phyloP scores from a whole-genome alignment of 805 yeast species.

The Cyberlindnera veronae region DNA sequence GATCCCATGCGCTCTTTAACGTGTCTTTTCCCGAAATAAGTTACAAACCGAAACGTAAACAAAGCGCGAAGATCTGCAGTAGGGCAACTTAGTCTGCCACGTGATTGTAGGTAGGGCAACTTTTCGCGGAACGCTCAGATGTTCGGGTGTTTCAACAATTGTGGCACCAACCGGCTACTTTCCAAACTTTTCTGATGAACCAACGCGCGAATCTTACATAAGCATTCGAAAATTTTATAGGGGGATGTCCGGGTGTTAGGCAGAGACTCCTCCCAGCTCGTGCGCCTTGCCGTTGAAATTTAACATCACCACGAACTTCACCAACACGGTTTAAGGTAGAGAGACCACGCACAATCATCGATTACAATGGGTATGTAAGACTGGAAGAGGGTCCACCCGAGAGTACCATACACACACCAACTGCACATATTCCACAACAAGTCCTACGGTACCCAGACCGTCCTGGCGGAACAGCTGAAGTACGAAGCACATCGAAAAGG shows the following conservation, averaged over 20 bases:
- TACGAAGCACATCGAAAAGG: no score
- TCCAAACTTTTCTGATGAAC: background rate
- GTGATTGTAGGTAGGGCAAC: constrained; percentile 2
- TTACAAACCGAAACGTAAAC: constrained; percentile 16
- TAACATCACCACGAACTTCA: constrained; percentile 11
- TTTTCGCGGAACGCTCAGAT: background rate
- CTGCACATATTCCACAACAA: background rate
- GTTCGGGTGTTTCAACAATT: background rate
- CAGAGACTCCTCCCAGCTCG: constrained; percentile 5
- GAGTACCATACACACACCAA: background rate
- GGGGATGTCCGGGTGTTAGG: constrained; percentile 10
- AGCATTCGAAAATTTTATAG: constrained; percentile 4
- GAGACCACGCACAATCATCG: constrained; percentile 24
- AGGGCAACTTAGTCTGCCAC: constrained; percentile 4
- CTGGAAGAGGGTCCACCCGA: background rate
- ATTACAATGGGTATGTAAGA: constrained; percentile 30
- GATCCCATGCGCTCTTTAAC: background rate
- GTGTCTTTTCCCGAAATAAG: background rate
- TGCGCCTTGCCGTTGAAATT: constrained; percentile 21
- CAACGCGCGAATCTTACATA: background rate
- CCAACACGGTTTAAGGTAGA: background rate
- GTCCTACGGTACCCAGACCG: no score
- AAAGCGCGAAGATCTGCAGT: constrained; percentile 5
- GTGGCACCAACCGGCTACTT: constrained; percentile 5
- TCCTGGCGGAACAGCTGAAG: no score